These are phyloP conservation scores for Lasiodiplodia sp. DNA, from an alignment of 2,329 filamentous ascomycete species.

Conservation along the genomic window DNA sequence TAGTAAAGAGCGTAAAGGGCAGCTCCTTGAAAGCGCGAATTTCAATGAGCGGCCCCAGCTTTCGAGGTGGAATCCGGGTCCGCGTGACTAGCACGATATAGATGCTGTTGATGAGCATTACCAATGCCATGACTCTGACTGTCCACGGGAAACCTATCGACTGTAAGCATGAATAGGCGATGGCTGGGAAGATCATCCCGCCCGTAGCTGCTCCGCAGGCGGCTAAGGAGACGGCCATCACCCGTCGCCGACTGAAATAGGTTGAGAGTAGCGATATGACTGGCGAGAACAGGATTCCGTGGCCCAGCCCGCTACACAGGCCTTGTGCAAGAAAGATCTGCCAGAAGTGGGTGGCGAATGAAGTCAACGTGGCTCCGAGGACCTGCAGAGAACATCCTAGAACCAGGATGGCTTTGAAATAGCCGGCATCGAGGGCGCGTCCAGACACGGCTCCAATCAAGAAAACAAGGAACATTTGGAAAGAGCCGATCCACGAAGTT, in stretches of 20 bases:
- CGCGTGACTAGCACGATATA: constrained; percentile 44
- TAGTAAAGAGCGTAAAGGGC: constrained; percentile 19
- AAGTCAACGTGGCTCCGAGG: constrained; percentile 60
- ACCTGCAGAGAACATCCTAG: constrained; percentile 54
- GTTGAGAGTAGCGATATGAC: constrained; percentile 49
- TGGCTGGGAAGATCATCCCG: constrained; percentile 68
- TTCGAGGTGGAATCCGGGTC: constrained; percentile 52
- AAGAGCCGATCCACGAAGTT: constrained; percentile 61
- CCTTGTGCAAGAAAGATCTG: constrained; percentile 51
- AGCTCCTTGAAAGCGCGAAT: constrained; percentile 26
- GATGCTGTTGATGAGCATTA: constrained; percentile 60
- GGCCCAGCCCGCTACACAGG: constrained; percentile 42
- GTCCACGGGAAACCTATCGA: constrained; percentile 72
- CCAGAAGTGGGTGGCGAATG: constrained; percentile 57
- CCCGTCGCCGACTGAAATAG: constrained; percentile 65
- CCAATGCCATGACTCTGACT: constrained; percentile 65
- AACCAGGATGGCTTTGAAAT: constrained; percentile 54
- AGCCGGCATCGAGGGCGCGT: constrained; percentile 60
- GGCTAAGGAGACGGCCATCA: constrained; percentile 66
- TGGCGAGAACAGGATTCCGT: constrained; percentile 45
- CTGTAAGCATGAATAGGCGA: constrained; percentile 61
- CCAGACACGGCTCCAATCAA: constrained; percentile 60
- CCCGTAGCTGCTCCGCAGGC: constrained; percentile 68
- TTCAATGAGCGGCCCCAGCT: constrained; percentile 44
- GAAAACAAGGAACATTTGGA: constrained; percentile 61